Base-by-base conservation (phyloP, 495 filamentous ascomycete species). In the Beverwykella pulmonaria region DNA sequence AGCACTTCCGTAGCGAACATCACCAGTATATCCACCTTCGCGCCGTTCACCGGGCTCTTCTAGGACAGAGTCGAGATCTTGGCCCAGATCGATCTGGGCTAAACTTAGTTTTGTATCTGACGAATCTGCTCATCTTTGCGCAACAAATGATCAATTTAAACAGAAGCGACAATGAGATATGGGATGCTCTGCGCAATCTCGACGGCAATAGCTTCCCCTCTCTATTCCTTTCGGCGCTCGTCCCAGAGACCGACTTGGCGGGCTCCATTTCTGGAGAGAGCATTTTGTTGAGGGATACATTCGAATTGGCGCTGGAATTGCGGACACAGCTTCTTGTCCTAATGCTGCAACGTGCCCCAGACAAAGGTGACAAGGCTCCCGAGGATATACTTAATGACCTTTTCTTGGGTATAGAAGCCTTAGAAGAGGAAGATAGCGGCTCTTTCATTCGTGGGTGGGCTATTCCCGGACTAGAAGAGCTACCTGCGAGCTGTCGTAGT, bases 61-160 rank as follows among this genome's bases (percentile, higher is more conserved):
- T 62, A 47, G 61, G 63, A 1, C 58, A 44, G 3, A 20, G 67
- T n/a, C 58, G 46, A 60, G 68, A 76, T 39, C 50, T 53, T 27
- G 57, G 53, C 8, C 56, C 57, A 4, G 68, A 59, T 10, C 59
- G 61, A 20, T 74, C 63, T 52, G 71, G 74, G 14, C 73, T 76
- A 10, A 77, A 81, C 65, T 58, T 70, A 17, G 63, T 81, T 20
- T 41, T 82, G 2, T 74, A 81, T 25, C 69, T 72, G 9, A 78
- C 79, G n/a, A 82, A 82, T 67, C 48, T 82, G 32, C 72, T 77
- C n/a, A 61, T 67, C 1, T 64, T 81, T n/a, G 67, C 73, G 2
- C 77, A 68, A 49, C 63, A 41, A 14, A 63, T 76, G 19, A 60
- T 81, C 14, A 53, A 55, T 1, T 58, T 46, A 6, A 49, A 68